Percentiles rank a stretch among this genome's conserved stretches.
These are phyloP conservation scores for Rheum nobile DNA, from an alignment of 148 eudicot species.

Conservation along the genomic window DNA sequence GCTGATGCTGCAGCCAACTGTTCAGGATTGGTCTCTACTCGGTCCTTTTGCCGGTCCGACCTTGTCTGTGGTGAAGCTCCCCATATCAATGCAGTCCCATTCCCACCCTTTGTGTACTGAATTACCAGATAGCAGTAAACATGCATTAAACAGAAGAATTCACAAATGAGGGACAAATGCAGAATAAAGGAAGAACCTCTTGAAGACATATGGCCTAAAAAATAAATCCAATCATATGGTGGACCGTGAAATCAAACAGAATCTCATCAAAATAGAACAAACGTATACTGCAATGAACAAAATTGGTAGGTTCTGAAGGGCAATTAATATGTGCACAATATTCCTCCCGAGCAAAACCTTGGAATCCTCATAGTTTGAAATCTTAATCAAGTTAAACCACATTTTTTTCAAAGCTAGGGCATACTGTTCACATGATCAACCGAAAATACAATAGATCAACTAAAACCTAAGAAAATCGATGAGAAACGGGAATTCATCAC, in stretches of 20 bases:
- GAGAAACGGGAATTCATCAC: neutral
- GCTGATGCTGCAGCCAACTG: constrained; percentile 96
- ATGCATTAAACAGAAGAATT: neutral
- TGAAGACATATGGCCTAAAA: neutral
- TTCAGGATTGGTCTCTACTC: constrained; percentile 98
- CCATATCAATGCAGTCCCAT: constrained; percentile 82
- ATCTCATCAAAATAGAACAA: neutral
- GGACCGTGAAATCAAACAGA: neutral
- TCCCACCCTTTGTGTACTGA: constrained; percentile 65
- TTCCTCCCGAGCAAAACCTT: neutral
- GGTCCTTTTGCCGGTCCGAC: constrained; percentile 84
- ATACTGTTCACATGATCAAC: neutral
- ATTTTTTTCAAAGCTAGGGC: neutral
- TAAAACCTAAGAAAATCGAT: neutral
- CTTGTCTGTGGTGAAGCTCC: constrained; percentile 95
- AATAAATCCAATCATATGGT: neutral
- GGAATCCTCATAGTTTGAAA: neutral
- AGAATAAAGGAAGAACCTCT: neutral
- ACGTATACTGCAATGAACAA: neutral
- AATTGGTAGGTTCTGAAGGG: neutral
- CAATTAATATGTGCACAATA: neutral
- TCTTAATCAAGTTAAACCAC: neutral
- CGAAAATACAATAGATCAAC: neutral
- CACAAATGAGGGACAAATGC: neutral
- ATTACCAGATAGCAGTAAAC: neutral